phyloP scores from a whole-genome alignment of 495 filamentous ascomycete genomes.

The Tuber umbilicatum region DNA sequence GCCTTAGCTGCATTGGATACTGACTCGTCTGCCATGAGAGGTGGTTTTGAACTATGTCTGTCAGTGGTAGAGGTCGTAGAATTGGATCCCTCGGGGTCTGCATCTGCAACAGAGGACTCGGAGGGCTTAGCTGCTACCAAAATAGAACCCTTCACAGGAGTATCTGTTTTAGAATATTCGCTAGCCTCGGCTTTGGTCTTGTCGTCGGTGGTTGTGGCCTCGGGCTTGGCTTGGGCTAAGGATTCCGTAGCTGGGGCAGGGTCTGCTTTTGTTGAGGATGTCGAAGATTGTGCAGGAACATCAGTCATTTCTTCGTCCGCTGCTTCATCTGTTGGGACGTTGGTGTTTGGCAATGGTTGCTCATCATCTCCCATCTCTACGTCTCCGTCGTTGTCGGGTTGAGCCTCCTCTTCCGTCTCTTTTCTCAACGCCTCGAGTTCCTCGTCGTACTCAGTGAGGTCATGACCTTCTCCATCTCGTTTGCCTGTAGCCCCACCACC shows the following conservation, averaged over 20 bases:
- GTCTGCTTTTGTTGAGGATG: slow-evolving; percentile 1
- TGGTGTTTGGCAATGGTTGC: slow-evolving; percentile 35
- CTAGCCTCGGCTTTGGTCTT: not conserved
- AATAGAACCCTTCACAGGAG: not conserved
- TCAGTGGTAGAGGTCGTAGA: not conserved
- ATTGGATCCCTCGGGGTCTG: not conserved
- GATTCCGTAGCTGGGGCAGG: not conserved
- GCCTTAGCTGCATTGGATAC: not conserved
- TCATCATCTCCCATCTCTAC: slow-evolving; percentile 59
- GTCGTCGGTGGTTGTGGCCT: not conserved
- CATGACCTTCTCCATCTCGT: slow-evolving; percentile 15
- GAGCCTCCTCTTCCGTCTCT: slow-evolving; percentile 45
- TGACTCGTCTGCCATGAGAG: not conserved
- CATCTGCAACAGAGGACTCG: not conserved
- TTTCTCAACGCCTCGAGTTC: slow-evolving; percentile 49
- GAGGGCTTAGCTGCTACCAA: not conserved
- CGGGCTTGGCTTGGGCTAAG: slow-evolving; percentile 1
- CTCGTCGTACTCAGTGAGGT: slow-evolving; percentile 49
- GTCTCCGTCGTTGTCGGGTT: slow-evolving; percentile 50
- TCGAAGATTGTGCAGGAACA: slow-evolving; percentile 11
- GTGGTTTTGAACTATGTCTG: not conserved
- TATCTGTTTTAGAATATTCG: not conserved
- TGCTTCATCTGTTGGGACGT: slow-evolving; percentile 44
- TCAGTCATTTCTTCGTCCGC: slow-evolving; percentile 43
- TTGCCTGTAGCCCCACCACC: slow-evolving; percentile 45